Conservation (phyloP, 495 filamentous ascomycete species). For the Daldinia grandis region DNA sequence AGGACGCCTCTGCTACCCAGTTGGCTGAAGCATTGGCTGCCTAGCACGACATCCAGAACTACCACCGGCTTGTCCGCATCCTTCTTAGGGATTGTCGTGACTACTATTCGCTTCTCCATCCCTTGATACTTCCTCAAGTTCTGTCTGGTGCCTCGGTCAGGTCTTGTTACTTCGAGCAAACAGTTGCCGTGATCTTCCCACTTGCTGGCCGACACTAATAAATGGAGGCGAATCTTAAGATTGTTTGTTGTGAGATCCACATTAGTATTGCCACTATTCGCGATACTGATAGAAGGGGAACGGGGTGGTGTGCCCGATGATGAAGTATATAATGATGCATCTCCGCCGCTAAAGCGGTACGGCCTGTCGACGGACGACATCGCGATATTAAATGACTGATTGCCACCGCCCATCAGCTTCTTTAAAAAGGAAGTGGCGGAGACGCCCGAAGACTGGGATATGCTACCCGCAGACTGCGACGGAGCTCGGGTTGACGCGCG, state of each 20-base stretch:
- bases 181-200: constrained; percentile 94
- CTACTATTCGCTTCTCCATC: constrained; percentile 84
- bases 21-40: constrained; percentile 83
- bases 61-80: constrained; percentile 72
- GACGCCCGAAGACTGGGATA: constrained; percentile 63
- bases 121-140: constrained; percentile 60
- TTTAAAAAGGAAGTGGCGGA: constrained; percentile 79
- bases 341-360: constrained; percentile 55
- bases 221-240: constrained; percentile 83
- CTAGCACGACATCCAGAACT: constrained; percentile 83
- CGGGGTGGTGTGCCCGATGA: constrained; percentile 65
- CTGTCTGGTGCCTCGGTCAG: constrained; percentile 64
- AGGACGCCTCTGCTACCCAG: constrained; percentile 86
- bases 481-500: constrained; percentile 63
- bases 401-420: constrained; percentile 57
- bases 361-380: constrained; percentile 61
- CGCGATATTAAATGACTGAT: constrained; percentile 80
- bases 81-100: constrained; percentile 61
- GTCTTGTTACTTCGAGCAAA: constrained; percentile 79
- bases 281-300: constrained; percentile 61
- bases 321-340: constrained; percentile 68
- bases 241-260: constrained; percentile 76
- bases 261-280: constrained; percentile 66
- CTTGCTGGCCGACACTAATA: constrained; percentile 75
- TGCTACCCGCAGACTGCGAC: constrained; percentile 53